Evolutionary conservation across 2,329 filamentous ascomycete genomes (phyloP).

Genomic region (Trichoderma polysporum): DNA sequence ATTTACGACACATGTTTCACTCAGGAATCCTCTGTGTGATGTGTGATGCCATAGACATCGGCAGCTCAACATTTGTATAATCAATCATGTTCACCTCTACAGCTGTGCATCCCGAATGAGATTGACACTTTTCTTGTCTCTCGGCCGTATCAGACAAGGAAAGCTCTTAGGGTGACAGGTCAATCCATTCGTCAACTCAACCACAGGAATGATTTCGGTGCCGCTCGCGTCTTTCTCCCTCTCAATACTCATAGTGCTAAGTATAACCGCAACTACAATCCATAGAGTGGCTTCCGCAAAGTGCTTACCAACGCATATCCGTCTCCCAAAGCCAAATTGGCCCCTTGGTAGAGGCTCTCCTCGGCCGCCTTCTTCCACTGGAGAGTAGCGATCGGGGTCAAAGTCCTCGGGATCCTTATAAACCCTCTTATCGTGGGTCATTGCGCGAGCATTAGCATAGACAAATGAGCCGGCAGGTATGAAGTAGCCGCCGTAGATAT

Average conservation of each 20-base stretch:
- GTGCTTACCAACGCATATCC: conserved; percentile 50
- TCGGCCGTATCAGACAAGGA: conserved; percentile 28
- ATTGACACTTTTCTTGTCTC: conserved; percentile 25
- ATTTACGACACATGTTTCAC: background rate
- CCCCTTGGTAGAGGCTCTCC: conserved; percentile 48
- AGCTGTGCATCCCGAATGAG: conserved; percentile 11
- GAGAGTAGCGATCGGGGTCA: conserved; percentile 46
- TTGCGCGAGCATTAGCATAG: conserved; percentile 45
- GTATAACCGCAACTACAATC: conserved; percentile 41
- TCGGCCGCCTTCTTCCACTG: conserved; percentile 36
- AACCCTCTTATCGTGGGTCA: conserved; percentile 41
- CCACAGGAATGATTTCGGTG: conserved; percentile 32
- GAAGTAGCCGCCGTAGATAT: conserved; percentile 55
- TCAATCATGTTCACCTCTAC: background rate
- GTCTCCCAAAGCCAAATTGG: conserved; percentile 53
- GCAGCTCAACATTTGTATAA: background rate
- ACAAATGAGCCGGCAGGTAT: conserved; percentile 55
- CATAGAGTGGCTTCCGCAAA: conserved; percentile 48
- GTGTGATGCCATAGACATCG: background rate
- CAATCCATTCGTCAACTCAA: conserved; percentile 31
- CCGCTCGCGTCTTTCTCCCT: conserved; percentile 37
- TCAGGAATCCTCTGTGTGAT: background rate
- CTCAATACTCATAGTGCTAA: conserved; percentile 40
- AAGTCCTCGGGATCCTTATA: conserved; percentile 46
- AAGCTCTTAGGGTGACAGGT: conserved; percentile 31